These are phyloP conservation scores for Botrytis hyacinthi DNA, from an alignment of 2,329 filamentous ascomycete species.

Conservation along the genomic window DNA sequence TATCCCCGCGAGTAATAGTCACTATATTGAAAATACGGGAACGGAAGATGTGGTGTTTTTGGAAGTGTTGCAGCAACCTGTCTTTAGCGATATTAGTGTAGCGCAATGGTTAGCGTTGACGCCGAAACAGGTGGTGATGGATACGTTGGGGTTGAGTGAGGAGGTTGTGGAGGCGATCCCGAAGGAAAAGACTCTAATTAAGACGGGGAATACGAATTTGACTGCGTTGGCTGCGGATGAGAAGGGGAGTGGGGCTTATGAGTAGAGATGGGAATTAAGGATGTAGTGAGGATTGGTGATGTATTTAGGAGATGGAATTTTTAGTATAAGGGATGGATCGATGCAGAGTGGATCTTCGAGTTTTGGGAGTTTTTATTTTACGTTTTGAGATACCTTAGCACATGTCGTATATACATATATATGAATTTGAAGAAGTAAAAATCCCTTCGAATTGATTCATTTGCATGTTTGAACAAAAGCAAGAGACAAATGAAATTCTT, in stretches of 20 bases:
- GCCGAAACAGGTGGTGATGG: conserved; percentile 29
- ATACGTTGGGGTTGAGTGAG: conserved; percentile 40
- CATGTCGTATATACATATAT: neutral
- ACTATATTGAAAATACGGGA: conserved; percentile 62
- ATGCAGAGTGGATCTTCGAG: neutral
- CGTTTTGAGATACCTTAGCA: neutral
- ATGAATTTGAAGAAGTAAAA: neutral
- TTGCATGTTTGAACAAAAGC: neutral
- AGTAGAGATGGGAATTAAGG: neutral
- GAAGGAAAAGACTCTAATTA: conserved; percentile 45
- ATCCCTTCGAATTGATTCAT: neutral
- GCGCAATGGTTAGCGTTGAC: conserved; percentile 56
- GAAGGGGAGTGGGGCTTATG: conserved; percentile 28
- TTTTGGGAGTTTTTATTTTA: neutral
- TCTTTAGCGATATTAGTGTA: conserved; percentile 49
- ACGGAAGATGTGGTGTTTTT: conserved; percentile 56
- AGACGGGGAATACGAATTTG: conserved; percentile 41
- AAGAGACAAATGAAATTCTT: neutral
- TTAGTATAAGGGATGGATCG: neutral
- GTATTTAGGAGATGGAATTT: neutral
- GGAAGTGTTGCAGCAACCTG: conserved; percentile 54
- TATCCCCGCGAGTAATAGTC: conserved; percentile 52
- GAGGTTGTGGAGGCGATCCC: conserved; percentile 42
- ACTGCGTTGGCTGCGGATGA: conserved; percentile 29
- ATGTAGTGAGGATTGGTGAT: neutral